Evolutionary conservation across 75 land plant species (phyloP).

Genomic region (Selaginella moellendorffii): DNA sequence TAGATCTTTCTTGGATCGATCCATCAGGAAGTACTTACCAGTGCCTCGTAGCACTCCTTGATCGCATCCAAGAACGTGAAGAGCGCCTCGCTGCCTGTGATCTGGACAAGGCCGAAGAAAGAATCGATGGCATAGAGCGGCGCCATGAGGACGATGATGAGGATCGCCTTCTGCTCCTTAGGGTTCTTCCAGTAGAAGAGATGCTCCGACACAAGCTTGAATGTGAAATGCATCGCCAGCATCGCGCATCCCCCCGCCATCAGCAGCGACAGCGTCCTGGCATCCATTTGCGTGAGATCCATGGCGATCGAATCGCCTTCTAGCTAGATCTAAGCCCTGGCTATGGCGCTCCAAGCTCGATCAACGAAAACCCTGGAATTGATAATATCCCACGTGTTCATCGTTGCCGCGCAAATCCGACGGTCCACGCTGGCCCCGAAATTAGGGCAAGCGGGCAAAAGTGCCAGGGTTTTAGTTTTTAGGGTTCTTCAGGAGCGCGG

Average conservation of each 20-base stretch:
- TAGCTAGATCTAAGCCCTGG: too few species aligned
- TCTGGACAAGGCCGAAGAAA: slow-evolving; percentile 69
- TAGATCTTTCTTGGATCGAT: too few species aligned
- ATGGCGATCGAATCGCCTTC: too few species aligned
- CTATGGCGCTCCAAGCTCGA: too few species aligned
- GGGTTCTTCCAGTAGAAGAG: slow-evolving; percentile 95
- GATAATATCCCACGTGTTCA: too few species aligned
- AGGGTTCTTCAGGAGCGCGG: too few species aligned
- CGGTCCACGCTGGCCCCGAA: too few species aligned
- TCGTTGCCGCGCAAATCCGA: too few species aligned
- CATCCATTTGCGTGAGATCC: slow-evolving; percentile 43
- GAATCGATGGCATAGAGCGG: slow-evolving; percentile 85
- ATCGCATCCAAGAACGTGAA: slow-evolving; percentile 72
- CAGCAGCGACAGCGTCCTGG: slow-evolving; percentile 42
- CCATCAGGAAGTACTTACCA: too few species aligned
- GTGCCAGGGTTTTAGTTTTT: too few species aligned
- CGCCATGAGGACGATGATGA: slow-evolving; percentile 84
- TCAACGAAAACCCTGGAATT: too few species aligned
- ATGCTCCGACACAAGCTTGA: slow-evolving; percentile 68
- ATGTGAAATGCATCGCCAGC: slow-evolving; percentile 58
- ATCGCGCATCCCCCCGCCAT: slow-evolving; percentile 46
- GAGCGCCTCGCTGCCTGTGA: slow-evolving; percentile 52
- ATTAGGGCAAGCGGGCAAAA: too few species aligned
- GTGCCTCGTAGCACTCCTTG: slow-evolving; percentile 93
- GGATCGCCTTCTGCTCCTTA: slow-evolving; percentile 83